Evolutionary conservation across 768 basidiomycete genomes (phyloP).

Genomic region (Psilocybe tampanensis): DNA sequence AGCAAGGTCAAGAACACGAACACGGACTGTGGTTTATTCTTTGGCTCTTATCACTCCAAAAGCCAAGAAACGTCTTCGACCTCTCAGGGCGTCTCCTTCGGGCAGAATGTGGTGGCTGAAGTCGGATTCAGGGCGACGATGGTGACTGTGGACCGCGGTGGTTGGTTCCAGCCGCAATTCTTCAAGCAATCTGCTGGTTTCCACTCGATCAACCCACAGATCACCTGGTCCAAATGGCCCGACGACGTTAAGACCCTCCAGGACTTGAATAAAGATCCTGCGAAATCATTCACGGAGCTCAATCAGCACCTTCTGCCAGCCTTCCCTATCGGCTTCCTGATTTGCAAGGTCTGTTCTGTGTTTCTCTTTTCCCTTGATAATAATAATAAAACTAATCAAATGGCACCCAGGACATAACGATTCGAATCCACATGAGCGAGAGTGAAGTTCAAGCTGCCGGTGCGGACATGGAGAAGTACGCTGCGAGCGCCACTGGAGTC

Average conservation of each 20-base stretch:
- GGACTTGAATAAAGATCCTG: slow-evolving; percentile 1
- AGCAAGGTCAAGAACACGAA: not conserved
- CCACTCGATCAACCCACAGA: slow-evolving; percentile 6
- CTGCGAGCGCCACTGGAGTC: slow-evolving; percentile 10
- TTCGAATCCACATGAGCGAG: slow-evolving; percentile 6
- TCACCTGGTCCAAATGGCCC: slow-evolving; percentile 14
- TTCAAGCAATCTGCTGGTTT: slow-evolving; percentile 13
- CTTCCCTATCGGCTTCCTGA: slow-evolving; percentile 11
- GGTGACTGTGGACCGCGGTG: slow-evolving; percentile 17
- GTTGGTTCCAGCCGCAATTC: slow-evolving; percentile 19
- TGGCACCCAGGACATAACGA: slow-evolving; percentile 17
- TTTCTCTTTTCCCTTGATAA: too few species aligned
- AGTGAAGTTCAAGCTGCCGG: not conserved
- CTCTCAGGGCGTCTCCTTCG: not conserved
- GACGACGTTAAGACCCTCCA: slow-evolving; percentile 4
- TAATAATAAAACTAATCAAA: too few species aligned
- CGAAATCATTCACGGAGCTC: not conserved
- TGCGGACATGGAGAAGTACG: slow-evolving; percentile 4
- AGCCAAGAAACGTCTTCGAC: not conserved
- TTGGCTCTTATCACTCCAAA: slow-evolving; percentile 13
- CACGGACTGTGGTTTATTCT: slow-evolving; percentile 10
- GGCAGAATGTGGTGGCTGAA: slow-evolving; percentile 2
- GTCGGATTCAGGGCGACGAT: slow-evolving; percentile 15
- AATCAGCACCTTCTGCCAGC: slow-evolving; percentile 14
- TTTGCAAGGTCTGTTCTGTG: slow-evolving; percentile 17